Base-by-base conservation (phyloP, 345 rosid genomes). In the Citrus cavaleriei region DNA sequence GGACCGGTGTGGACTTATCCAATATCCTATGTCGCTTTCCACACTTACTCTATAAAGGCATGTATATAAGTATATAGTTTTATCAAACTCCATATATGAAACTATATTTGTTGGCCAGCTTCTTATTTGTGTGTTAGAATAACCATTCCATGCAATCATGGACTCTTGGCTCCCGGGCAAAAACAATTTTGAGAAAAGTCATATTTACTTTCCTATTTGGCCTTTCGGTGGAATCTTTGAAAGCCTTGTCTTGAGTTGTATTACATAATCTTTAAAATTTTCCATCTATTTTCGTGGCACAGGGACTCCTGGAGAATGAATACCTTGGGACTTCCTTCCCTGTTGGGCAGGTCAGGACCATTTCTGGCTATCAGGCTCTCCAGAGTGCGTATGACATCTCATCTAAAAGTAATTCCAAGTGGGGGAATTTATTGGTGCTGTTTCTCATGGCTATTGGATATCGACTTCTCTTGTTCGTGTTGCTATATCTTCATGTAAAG, bases 221-320 rank as follows among this genome's bases (percentile, higher is more conserved):
- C 78, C 25, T 19, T 49, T 32, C 0, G 62, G 46, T 21, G 28
- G 37, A 76, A 18, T 10, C 2, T n/a, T 58, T 5, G 21, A 12
- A 4, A 27, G 21, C 18, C 19, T 49, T 49, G 58, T 49, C 21
- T 1, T 1, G 27, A 10, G 27, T 51, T 55, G 8, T 30, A 51
- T 70, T 49, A 18, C 55, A 38, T 59, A 27, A 68, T 72, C 67
- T n/a, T 73, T 68, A 55, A 38, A 30, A 3, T 10, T 63, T 6
- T 64, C 62, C 30, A 10, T 61, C n/a, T 10, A 64, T 28, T 9
- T 63, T 57, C 24, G 30, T 74, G 28, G 82, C 84, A 61, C 73
- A 96, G 98, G 99, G 98, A 51, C 91, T 94, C 78, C 68, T 97
- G 87, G 99, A 94, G 88, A 96, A 96, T 28, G 99, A 96, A 89